Evolutionary conservation across 805 yeast genomes (phyloP).

Genomic region (Brettanomyces bruxellensis): DNA sequence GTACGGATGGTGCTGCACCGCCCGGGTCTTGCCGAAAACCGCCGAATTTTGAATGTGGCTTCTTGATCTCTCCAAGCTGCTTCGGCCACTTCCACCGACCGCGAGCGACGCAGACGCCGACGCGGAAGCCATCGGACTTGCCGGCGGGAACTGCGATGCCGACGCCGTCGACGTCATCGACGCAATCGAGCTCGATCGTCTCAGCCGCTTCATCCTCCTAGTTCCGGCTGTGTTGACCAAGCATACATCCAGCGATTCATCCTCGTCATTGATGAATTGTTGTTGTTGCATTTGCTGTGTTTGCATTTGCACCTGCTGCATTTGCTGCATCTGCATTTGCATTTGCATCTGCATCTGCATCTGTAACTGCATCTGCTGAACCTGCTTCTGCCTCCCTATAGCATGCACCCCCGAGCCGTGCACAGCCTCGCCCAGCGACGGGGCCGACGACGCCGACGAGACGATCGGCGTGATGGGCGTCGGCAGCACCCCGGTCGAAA

Average conservation of each 20-base stretch:
- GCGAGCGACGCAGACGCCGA: background rate
- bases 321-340: no score
- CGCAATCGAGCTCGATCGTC: conserved; percentile 21
- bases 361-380: no score
- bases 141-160: conserved; percentile 13
- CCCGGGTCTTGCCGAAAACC: background rate
- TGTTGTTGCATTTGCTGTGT: conserved; percentile 1
- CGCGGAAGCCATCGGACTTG: background rate
- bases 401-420: background rate
- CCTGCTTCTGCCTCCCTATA: background rate
- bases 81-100: background rate
- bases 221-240: conserved; percentile 20
- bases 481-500: conserved; percentile 4
- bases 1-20: background rate
- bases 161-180: conserved; percentile 18
- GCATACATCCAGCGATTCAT: conserved; percentile 15
- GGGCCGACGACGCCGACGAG: conserved; percentile 16
- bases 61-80: background rate
- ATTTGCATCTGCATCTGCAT: background rate
- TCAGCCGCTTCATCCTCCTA: conserved; percentile 19
- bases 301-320: background rate
- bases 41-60: background rate
- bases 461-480: conserved; percentile 18
- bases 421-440: conserved; percentile 6
- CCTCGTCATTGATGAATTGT: conserved; percentile 5